These are phyloP conservation scores for Pouteria glomerata DNA, from an alignment of 148 eudicot genomes.

Conservation along the genomic window DNA sequence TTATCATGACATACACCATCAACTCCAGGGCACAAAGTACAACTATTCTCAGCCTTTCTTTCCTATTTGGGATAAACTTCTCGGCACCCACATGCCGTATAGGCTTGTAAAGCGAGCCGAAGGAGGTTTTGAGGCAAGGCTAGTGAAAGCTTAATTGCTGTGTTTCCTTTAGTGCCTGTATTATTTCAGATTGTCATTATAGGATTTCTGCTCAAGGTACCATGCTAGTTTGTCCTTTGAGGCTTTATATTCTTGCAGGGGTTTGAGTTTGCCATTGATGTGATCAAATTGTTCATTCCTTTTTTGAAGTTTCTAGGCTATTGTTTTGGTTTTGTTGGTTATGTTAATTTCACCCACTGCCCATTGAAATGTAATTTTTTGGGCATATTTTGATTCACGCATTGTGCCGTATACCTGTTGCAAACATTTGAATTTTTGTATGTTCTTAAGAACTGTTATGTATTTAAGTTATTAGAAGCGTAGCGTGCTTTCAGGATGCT, in stretches of 20 bases:
- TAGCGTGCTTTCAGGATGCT: no score
- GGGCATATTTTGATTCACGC: neutral
- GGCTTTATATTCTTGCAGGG: slow-evolving; percentile 6
- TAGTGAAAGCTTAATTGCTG: slow-evolving; percentile 23
- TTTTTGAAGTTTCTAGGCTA: slow-evolving; percentile 11
- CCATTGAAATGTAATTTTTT: slow-evolving; percentile 8
- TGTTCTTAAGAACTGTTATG: no score
- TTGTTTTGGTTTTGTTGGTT: neutral
- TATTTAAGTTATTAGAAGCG: no score
- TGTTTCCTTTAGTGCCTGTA: neutral
- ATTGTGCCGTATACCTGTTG: slow-evolving; percentile 13
- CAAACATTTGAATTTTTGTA: slow-evolving; percentile 1
- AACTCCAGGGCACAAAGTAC: slow-evolving; percentile 41
- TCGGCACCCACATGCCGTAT: slow-evolving; percentile 47
- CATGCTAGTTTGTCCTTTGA: neutral
- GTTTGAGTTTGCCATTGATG: slow-evolving; percentile 6
- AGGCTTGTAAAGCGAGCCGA: slow-evolving; percentile 36
- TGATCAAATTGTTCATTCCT: slow-evolving; percentile 19
- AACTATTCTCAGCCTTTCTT: slow-evolving; percentile 53
- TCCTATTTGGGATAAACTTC: slow-evolving; percentile 45
- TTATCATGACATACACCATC: slow-evolving; percentile 56
- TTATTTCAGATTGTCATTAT: neutral
- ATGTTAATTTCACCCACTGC: neutral
- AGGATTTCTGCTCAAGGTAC: neutral
- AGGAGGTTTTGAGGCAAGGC: slow-evolving; percentile 48